A percentile compares a stretch with the other conserved stretches of the same genome.
phyloP scores from a whole-genome alignment of 164 flowering plant species.

The Kalanchoe fedtschenkoi region DNA sequence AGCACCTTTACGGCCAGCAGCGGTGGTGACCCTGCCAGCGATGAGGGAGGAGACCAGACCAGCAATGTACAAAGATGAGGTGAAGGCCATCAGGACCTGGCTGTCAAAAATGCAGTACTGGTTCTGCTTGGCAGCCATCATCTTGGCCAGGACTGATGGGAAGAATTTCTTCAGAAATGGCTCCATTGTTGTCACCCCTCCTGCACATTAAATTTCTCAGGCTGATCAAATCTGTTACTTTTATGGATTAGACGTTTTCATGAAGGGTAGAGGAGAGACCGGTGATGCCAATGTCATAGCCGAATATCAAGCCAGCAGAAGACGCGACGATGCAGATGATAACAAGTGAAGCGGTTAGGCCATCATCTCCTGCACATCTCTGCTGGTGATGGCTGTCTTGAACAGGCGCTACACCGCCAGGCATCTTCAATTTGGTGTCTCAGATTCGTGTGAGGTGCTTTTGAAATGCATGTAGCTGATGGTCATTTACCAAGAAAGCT shows the following conservation, averaged over 20 bases:
- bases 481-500: too few relatives aligned
- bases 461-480: too few relatives aligned
- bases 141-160: constrained; percentile 41
- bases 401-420: neutral
- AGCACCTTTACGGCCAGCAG: constrained; percentile 37
- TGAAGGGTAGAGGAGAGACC: neutral
- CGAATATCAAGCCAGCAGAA: constrained; percentile 8
- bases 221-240: neutral
- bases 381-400: neutral
- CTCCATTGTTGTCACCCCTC: constrained; percentile 79
- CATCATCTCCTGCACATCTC: constrained; percentile 1
- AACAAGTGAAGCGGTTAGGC: neutral
- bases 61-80: constrained; percentile 64
- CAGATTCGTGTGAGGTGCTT: neutral
- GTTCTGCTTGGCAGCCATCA: constrained; percentile 29
- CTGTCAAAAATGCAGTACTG: constrained; percentile 45
- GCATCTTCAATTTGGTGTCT: neutral
- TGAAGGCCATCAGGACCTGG: constrained; percentile 43
- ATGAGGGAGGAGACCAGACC: constrained; percentile 39
- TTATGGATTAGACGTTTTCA: neutral
- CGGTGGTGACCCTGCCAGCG: constrained; percentile 32
- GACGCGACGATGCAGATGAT: constrained; percentile 7
- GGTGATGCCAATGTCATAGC: constrained; percentile 6
- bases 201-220: constrained; percentile 17
- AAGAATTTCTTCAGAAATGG: constrained; percentile 56